phyloP scores from a whole-genome alignment of 129 eudicot species.

The Escallonia herrerae region DNA sequence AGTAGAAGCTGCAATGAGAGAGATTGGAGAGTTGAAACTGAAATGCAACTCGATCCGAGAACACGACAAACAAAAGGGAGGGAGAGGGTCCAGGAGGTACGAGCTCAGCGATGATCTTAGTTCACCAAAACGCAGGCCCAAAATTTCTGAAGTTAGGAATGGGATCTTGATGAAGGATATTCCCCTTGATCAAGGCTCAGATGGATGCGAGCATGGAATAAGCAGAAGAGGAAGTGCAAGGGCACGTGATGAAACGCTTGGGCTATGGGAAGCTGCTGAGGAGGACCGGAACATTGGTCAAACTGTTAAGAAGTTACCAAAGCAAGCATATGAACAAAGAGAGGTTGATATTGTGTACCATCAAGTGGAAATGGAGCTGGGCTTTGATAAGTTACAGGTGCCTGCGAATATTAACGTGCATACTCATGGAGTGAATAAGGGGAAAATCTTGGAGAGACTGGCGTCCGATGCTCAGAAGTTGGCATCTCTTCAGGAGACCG shows the following conservation, averaged over 20 bases:
- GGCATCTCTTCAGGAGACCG: constrained; percentile 40
- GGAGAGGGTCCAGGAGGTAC: constrained; percentile 11
- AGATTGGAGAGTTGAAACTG: constrained; percentile 31
- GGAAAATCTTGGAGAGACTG: constrained; percentile 56
- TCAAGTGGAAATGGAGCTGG: constrained; percentile 56
- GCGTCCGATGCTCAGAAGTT: constrained; percentile 66
- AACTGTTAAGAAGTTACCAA: constrained; percentile 29
- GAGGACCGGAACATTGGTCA: constrained; percentile 17
- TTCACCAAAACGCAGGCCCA: constrained; percentile 36
- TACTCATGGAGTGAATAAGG: constrained; percentile 23
- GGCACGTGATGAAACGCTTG: constrained; percentile 60
- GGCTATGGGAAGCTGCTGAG: constrained; percentile 59
- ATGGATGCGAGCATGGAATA: constrained; percentile 22
- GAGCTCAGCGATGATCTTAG: constrained; percentile 31
- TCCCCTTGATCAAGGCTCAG: constrained; percentile 67
- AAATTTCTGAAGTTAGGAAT: constrained; percentile 34
- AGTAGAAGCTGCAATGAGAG: constrained; percentile 18
- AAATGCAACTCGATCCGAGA: constrained; percentile 13
- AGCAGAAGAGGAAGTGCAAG: constrained; percentile 44
- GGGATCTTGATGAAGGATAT: constrained; percentile 70
- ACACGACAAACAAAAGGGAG: constrained; percentile 8
- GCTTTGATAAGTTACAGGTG: constrained; percentile 49
- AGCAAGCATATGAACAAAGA: constrained; percentile 22
- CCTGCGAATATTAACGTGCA: constrained; percentile 9
- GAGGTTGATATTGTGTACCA: constrained; percentile 21